A percentile compares a stretch with the other conserved stretches of the same genome.
phyloP scores from a whole-genome alignment of 1,284 basidiomycete genomes.

The Melampsora abietis-canadensis region DNA sequence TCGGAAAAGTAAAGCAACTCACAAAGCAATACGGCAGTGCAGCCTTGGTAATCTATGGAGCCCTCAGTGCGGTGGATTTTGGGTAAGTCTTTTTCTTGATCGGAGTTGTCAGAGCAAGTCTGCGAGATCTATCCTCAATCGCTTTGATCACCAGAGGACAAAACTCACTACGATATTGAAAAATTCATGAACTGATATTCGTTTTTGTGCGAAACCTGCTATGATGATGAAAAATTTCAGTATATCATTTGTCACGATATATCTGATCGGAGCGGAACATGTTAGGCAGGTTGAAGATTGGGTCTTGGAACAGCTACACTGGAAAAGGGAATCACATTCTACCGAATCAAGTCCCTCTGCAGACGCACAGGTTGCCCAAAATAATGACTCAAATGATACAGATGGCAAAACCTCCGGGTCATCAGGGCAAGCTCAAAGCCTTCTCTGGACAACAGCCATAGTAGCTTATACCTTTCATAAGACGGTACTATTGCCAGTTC shows the following conservation, averaged over 20 bases:
- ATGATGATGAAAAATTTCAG: slow-evolving; percentile 30
- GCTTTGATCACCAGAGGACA: background rate
- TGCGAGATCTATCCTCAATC: background rate
- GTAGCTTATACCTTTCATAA: slow-evolving; percentile 96
- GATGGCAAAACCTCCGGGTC: slow-evolving; percentile 50
- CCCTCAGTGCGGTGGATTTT: slow-evolving; percentile 72
- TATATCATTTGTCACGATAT: slow-evolving; percentile 77
- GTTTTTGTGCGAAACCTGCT: background rate
- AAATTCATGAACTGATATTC: background rate
- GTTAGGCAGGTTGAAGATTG: slow-evolving; percentile 68
- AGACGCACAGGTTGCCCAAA: slow-evolving; percentile 46
- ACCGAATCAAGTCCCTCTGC: slow-evolving; percentile 37
- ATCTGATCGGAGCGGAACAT: slow-evolving; percentile 82
- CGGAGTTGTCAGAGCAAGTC: background rate
- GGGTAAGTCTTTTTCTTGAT: slow-evolving; percentile 48
- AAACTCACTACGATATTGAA: background rate
- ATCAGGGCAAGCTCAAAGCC: slow-evolving; percentile 62
- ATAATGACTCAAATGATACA: slow-evolving; percentile 44
- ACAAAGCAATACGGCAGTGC: slow-evolving; percentile 91
- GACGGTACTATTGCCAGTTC: slow-evolving; percentile 81
- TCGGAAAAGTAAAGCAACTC: slow-evolving; percentile 67
- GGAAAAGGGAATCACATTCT: slow-evolving; percentile 46
- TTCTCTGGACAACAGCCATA: slow-evolving; percentile 83
- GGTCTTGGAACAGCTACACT: slow-evolving; percentile 54
- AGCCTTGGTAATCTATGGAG: slow-evolving; percentile 77